Conservation (phyloP, 2,329 filamentous ascomycete species). For the Purpureocillium lavendulum region DNA sequence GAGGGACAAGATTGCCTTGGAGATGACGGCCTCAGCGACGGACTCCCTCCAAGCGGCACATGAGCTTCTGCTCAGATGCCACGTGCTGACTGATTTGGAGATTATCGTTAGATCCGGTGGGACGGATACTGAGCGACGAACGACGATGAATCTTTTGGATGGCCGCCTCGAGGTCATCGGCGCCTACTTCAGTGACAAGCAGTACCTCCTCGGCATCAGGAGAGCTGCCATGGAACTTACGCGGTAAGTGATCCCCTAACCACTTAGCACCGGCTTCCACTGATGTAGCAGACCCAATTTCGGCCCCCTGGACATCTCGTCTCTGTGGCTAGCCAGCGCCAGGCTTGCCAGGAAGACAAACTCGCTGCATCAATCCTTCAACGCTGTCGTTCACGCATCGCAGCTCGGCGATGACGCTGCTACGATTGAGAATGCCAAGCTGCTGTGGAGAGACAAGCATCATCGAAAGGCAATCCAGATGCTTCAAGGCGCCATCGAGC, state of each 20-base stretch:
- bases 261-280: background rate
- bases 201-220: constrained; percentile 80
- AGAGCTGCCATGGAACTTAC: constrained; percentile 80
- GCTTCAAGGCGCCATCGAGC: constrained; percentile 76
- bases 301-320: constrained; percentile 65
- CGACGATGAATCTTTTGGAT: constrained; percentile 38
- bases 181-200: constrained; percentile 85
- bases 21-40: constrained; percentile 69
- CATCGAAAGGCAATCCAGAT: constrained; percentile 92
- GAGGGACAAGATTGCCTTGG: constrained; percentile 61
- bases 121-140: constrained; percentile 28
- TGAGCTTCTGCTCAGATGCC: constrained; percentile 75
- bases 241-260: constrained; percentile 35
- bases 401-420: constrained; percentile 77
- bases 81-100: constrained; percentile 82
- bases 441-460: constrained; percentile 89
- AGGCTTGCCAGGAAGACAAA: constrained; percentile 79
- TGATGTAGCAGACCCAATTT: constrained; percentile 43
- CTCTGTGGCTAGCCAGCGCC: constrained; percentile 78
- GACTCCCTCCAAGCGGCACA: constrained; percentile 78
- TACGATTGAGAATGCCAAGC: constrained; percentile 86
- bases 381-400: constrained; percentile 83
- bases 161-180: constrained; percentile 83
- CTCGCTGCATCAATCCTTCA: constrained; percentile 80
- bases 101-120: constrained; percentile 52